Evolutionary conservation across 2,329 filamentous ascomycete species (phyloP).

Genomic region (Pseudofabraea citricarpa): DNA sequence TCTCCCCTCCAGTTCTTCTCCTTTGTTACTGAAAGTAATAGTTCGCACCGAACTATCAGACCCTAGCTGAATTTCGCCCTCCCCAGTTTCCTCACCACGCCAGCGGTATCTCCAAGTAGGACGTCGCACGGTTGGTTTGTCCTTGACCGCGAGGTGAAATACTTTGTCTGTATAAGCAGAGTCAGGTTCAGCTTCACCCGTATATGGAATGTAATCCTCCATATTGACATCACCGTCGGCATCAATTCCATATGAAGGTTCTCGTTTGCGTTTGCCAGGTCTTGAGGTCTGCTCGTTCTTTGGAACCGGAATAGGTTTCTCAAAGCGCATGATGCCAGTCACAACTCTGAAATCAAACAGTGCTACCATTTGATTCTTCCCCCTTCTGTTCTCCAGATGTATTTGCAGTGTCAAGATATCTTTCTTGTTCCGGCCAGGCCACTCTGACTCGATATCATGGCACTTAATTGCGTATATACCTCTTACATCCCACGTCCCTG

Average conservation of each 20-base stretch:
- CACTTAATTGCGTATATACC: constrained; percentile 10
- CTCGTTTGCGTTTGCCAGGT: constrained; percentile 8
- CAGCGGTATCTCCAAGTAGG: constrained; percentile 15
- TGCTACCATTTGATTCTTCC: constrained; percentile 11
- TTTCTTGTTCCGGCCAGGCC: too few relatives aligned
- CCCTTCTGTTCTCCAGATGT: constrained; percentile 7
- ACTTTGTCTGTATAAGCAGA: constrained; percentile 4
- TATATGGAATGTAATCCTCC: neutral
- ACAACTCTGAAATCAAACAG: constrained; percentile 14
- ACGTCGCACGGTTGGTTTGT: constrained; percentile 12
- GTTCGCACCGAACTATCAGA: constrained; percentile 7
- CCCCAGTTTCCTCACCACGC: constrained; percentile 15
- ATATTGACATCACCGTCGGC: constrained; percentile 9
- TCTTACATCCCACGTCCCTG: constrained; percentile 9
- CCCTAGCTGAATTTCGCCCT: constrained; percentile 13
- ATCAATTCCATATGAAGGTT: constrained; percentile 7
- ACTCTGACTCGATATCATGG: constrained; percentile 7
- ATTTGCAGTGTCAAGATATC: constrained; percentile 8
- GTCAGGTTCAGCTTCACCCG: neutral
- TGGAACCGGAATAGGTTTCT: constrained; percentile 9
- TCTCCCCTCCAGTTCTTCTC: constrained; percentile 9
- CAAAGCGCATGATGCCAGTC: constrained; percentile 15
- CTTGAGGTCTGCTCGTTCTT: neutral
- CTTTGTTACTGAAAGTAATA: constrained; percentile 13
- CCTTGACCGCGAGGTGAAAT: constrained; percentile 9